Evolutionary conservation across 495 filamentous ascomycete genomes (phyloP).

Genomic region (Penicillium manginii): DNA sequence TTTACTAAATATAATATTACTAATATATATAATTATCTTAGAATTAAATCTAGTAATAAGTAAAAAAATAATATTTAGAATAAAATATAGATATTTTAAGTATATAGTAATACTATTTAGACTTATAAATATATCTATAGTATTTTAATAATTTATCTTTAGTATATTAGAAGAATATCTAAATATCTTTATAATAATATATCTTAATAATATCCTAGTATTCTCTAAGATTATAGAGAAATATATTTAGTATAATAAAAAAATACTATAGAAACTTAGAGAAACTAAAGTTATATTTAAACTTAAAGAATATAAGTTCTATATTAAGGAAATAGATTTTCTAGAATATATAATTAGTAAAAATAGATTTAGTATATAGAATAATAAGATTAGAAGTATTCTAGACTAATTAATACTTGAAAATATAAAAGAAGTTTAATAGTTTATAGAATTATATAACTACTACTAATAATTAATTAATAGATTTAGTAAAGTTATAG

Average conservation of each 20-base stretch:
- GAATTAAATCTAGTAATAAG: conserved; percentile 19
- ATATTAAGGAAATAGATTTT: conserved; percentile 13
- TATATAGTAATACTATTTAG: conserved; percentile 27
- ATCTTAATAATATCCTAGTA: conserved; percentile 42
- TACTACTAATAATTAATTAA: conserved; percentile 20
- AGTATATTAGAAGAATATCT: conserved; percentile 26
- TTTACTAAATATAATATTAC: conserved; percentile 25
- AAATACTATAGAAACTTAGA: background rate
- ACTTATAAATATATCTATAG: conserved; percentile 15
- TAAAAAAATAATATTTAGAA: conserved; percentile 41
- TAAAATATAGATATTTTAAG: conserved; percentile 29
- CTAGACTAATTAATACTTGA: conserved; percentile 4
- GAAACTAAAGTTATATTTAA: background rate
- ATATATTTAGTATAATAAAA: background rate
- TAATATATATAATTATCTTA: conserved; percentile 10
- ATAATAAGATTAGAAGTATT: conserved; percentile 18
- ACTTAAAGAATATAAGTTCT: conserved; percentile 9
- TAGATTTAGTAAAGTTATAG: conserved; percentile 8
- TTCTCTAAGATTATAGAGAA: conserved; percentile 7
- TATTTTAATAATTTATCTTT: conserved; percentile 39
- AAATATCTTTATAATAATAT: conserved; percentile 30
- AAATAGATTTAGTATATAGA: conserved; percentile 12
- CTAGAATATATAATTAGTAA: conserved; percentile 13
- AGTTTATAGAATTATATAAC: conserved; percentile 15
- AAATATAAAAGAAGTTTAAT: conserved; percentile 15